Base-by-base conservation (phyloP, 306 rosid species). In the Ceratonia siliqua region DNA sequence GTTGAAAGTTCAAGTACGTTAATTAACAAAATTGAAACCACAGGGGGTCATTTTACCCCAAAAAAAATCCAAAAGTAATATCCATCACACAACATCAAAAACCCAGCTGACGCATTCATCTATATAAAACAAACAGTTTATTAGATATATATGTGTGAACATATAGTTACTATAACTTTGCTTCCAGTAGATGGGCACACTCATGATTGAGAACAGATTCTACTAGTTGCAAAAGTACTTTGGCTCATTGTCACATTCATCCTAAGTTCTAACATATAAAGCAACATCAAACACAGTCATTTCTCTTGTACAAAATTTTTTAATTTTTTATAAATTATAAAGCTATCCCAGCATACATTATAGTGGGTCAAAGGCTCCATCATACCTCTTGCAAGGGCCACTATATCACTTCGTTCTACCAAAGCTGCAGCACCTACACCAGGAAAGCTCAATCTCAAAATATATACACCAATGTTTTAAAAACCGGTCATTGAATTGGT, bases 381-480 rank as follows among this genome's bases (percentile, higher is more conserved):
- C 80, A 66, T 87, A 94, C 99, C 99, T 80, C 93, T 89, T 17
- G 99, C 98, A 73, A 94, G 85, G 49, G 90, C 85, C 25, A 86
- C 90, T 68, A 94, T 81, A 74, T 92, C 96, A 45, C 81, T 52
- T 74, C 86, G 82, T 21, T 83, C 75, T 39, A 79, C 84, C 13
- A 45, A 74, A 46, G 84, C 71, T 77, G 69, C 84, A 74, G 82
- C 71, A 80, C 72, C 96, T 85, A 76, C 76, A 72, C 36, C 30
- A 24, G 15, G 46, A 52, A 63, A 73, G 42, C 45, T 68, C 28
- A 41, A 62, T 12, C 41, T 22, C 76, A 61, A 62, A 45, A 66
- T 20, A 41, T 5, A 55, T 21, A 15, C 73, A 56, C 8, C 8
- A 59, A n/a, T n/a, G n/a, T n/a, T n/a, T n/a, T n/a, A n/a, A n/a